These are phyloP conservation scores for Lachnellula occidentalis DNA, from an alignment of 2,329 filamentous ascomycete species.

Conservation along the genomic window DNA sequence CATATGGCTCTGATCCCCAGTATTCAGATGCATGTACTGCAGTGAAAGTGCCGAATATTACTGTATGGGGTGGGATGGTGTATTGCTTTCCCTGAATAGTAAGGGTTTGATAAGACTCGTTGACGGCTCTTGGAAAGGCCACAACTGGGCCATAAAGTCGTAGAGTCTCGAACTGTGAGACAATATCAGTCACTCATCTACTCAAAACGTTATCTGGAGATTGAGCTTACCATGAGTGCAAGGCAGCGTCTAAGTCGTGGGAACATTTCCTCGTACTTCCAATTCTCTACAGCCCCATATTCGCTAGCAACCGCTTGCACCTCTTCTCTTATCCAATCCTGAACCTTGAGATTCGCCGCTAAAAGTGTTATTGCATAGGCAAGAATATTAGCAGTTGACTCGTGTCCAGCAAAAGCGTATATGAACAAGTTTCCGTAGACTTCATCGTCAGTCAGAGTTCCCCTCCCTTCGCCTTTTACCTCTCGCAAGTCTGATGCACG, in stretches of 20 bases:
- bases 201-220: background rate
- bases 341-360: conserved; percentile 15
- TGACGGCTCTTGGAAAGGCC: conserved; percentile 45
- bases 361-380: conserved; percentile 24
- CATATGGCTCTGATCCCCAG: conserved; percentile 9
- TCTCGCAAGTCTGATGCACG: conserved; percentile 18
- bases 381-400: conserved; percentile 29
- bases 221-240: conserved; percentile 31
- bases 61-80: conserved; percentile 22
- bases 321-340: conserved; percentile 22
- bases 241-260: conserved; percentile 38
- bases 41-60: conserved; percentile 16
- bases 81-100: conserved; percentile 3
- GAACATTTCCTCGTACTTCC: conserved; percentile 35
- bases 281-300: conserved; percentile 20
- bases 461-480: conserved; percentile 15
- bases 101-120: conserved; percentile 7
- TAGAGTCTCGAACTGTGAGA: conserved; percentile 39
- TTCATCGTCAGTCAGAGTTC: conserved; percentile 31
- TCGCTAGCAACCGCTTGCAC: conserved; percentile 22
- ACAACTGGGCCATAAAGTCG: conserved; percentile 48
- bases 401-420: conserved; percentile 29
- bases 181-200: background rate
- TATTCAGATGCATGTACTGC: conserved; percentile 26
- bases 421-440: conserved; percentile 32